Conservation (phyloP, 2,329 filamentous ascomycete species). For the Microdochium paspali region DNA sequence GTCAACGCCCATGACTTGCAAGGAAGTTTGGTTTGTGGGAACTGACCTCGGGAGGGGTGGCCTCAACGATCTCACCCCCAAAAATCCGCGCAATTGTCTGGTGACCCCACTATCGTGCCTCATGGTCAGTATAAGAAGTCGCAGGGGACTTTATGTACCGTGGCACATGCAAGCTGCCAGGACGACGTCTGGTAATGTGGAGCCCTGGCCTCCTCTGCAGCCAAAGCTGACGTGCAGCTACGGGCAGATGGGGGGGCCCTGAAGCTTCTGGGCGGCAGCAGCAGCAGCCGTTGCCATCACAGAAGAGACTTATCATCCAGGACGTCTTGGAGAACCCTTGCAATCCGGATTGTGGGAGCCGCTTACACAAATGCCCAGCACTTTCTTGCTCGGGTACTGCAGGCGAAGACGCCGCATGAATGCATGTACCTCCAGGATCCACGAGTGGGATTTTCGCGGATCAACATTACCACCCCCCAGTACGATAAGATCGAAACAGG, state of each 20-base stretch:
- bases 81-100: conserved; percentile 29
- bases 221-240: background rate
- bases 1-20: too few species aligned
- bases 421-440: conserved; percentile 29
- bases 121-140: background rate
- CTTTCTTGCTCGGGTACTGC: conserved; percentile 18
- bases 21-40: background rate
- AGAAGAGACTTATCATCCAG: background rate
- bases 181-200: too few species aligned
- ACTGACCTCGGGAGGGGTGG: conserved; percentile 26
- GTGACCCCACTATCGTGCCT: conserved; percentile 25
- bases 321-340: background rate
- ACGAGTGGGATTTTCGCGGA: conserved; percentile 24
- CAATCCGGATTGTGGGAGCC: background rate
- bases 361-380: conserved; percentile 30
- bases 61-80: conserved; percentile 25
- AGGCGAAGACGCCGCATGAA: conserved; percentile 25
- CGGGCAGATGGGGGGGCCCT: background rate
- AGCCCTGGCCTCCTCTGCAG: too few species aligned
- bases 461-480: conserved; percentile 32
- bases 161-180: too few species aligned
- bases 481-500: conserved; percentile 30
- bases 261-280: background rate
- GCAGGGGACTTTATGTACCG: too few species aligned
- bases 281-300: too few species aligned